phyloP scores from a whole-genome alignment of 495 filamentous ascomycete genomes.

The Xanthoparmelia taractica region DNA sequence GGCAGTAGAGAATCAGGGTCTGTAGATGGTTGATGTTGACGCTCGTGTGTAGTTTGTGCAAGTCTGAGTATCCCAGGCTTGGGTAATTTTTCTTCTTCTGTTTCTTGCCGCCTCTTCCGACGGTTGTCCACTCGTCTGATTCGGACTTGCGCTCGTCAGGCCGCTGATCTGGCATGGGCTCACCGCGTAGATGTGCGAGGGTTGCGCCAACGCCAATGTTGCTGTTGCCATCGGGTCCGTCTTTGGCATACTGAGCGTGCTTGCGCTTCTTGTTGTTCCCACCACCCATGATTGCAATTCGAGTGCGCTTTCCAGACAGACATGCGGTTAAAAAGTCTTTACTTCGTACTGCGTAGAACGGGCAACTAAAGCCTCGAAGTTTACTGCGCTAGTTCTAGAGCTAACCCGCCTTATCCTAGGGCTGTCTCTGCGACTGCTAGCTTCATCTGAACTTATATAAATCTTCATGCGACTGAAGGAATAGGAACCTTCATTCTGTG shows the following conservation, averaged over 20 bases:
- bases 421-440: too few species aligned
- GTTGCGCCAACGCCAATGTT: constrained; percentile 17
- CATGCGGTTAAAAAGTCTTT: not conserved
- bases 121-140: constrained; percentile 21
- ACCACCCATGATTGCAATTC: constrained; percentile 6
- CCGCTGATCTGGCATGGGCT: not conserved
- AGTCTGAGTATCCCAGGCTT: constrained; percentile 57
- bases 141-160: constrained; percentile 6
- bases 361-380: not conserved
- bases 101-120: constrained; percentile 23
- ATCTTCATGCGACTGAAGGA: too few species aligned
- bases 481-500: too few species aligned
- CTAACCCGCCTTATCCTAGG: too few species aligned
- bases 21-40: constrained; percentile 77
- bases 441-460: too few species aligned
- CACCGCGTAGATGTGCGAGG: constrained; percentile 17
- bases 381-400: not conserved
- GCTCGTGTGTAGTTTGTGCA: constrained; percentile 58
- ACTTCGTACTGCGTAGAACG: too few species aligned
- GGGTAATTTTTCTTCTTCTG: constrained; percentile 69
- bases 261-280: constrained; percentile 24
- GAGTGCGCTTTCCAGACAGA: not conserved
- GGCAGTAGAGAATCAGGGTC: constrained; percentile 73
- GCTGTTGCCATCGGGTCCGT: not conserved
- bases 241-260: constrained; percentile 14